Base-by-base conservation (phyloP, 2,329 filamentous ascomycete species). In the Bipolaris bicolor region DNA sequence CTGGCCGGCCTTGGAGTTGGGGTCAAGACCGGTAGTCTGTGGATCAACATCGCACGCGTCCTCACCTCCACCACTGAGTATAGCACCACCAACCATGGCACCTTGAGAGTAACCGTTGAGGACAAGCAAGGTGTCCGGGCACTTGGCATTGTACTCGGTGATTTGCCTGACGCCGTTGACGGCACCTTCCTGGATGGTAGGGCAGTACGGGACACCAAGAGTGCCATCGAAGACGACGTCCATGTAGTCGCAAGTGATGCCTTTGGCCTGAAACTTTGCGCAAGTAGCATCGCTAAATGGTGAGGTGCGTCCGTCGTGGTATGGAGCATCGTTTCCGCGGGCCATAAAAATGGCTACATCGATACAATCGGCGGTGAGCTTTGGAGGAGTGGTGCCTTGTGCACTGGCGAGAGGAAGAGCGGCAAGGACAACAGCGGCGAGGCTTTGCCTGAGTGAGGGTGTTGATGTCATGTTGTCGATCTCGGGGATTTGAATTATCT, bases 311-410 rank as follows among this genome's bases (percentile, higher is more conserved):
- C 48, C 48, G 20, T 56, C 53, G 41, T 39, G 41, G 41, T 56
- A 56, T 9, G 53, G 48, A 16, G 53, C 53, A 36, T 56, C 53
- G 16, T 56, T 56, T 15, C 53, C 53, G n/a, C 53, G 53, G 18
- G 53, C 53, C 53, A 56, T 47, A 26, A 56, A 56, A 20, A 56
- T 52, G 10, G 53, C 53, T 15, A 56, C 53, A 41, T 56, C 41
- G 18, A 52, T 56, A 47, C 53, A 56, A 13, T 40, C 48, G 11
- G 53, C 53, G 18, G 53, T 51, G n/a, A 45, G 24, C 34, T 56
- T 56, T 1, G 53, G 48, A 20, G 53, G 40, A 33, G 54, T 56
- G 22, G 41, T 52, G 41, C 54, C 43, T 43, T 52, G 54, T 7
- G 41, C 49, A 22, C 10, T 36, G 18, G 49, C 49, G 18, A 56